Evolutionary conservation across 345 rosid species (phyloP).

Genomic region (Gossypium bickii): DNA sequence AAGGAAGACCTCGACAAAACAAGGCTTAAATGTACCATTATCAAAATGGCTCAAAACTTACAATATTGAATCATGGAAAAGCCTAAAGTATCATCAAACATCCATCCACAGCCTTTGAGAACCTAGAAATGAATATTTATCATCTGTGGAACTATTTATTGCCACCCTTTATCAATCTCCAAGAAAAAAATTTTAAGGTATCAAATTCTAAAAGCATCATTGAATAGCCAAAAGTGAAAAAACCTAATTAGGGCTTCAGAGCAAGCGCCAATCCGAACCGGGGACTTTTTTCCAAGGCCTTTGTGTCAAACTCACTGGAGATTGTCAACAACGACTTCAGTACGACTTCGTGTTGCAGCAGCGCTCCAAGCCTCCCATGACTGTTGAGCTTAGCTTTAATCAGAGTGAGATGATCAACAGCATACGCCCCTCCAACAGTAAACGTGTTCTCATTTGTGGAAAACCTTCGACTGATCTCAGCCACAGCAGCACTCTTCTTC

Average conservation of each 20-base stretch:
- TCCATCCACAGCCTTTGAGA: background rate
- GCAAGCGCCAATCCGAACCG: constrained; percentile 79
- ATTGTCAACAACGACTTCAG: constrained; percentile 72
- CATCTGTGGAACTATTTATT: constrained; percentile 33
- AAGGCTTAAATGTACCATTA: background rate
- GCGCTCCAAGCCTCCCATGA: constrained; percentile 72
- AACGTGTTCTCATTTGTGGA: constrained; percentile 85
- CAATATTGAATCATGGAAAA: constrained; percentile 1
- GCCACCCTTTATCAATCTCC: constrained; percentile 31
- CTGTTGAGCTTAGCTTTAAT: constrained; percentile 87
- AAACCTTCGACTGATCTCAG: constrained; percentile 71
- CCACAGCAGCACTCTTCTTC: constrained; percentile 66
- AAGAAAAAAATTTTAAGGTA: constrained; percentile 3
- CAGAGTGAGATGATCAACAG: constrained; percentile 64
- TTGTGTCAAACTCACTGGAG: constrained; percentile 84
- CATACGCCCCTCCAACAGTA: constrained; percentile 74
- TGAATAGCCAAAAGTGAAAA: background rate
- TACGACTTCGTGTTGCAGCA: constrained; percentile 80
- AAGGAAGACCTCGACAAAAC: background rate
- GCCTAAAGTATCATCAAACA: background rate
- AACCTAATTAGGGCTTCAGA: constrained; percentile 53
- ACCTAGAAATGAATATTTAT: background rate
- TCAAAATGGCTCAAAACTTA: constrained; percentile 10
- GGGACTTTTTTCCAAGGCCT: constrained; percentile 70
- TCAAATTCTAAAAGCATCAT: constrained; percentile 18